These are phyloP conservation scores for Saturnispora ahearnii DNA, from an alignment of 805 yeast species.

Conservation along the genomic window DNA sequence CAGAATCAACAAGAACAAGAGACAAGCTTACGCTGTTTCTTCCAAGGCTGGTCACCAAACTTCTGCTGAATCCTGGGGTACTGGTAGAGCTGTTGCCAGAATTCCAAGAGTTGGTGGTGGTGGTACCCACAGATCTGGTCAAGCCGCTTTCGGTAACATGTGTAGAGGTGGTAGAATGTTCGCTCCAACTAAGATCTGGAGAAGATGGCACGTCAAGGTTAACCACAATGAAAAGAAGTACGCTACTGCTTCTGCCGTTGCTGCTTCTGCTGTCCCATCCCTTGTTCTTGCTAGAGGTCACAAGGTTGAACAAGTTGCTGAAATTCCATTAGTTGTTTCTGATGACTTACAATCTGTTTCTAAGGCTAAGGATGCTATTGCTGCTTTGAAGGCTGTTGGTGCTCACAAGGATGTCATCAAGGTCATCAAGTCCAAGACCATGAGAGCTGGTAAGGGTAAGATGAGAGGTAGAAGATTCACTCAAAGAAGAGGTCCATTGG, in stretches of 20 bases:
- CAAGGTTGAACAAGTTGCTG: constrained; percentile 97
- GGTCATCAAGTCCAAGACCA: constrained; percentile 96
- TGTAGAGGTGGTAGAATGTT: constrained; percentile 99
- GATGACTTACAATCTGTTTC: constrained; percentile 83
- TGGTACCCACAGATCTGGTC: constrained; percentile 99
- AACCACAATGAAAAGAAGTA: constrained; percentile 99
- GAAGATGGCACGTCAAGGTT: constrained; percentile 99
- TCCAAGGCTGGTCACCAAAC: constrained; percentile 99
- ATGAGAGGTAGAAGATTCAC: constrained; percentile 99
- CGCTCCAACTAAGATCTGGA: constrained; percentile 99
- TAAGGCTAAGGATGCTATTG: constrained; percentile 98
- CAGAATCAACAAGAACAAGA: constrained; percentile 99
- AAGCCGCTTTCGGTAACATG: constrained; percentile 99
- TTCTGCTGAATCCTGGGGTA: constrained; percentile 99
- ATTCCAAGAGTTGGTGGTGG: constrained; percentile 99
- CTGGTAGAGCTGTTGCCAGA: constrained; percentile 99
- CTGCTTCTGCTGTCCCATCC: constrained; percentile 97
- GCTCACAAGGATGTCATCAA: constrained; percentile 97
- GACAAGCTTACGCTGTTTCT: constrained; percentile 99
- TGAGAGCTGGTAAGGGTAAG: constrained; percentile 99
- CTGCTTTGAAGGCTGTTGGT: constrained; percentile 95
- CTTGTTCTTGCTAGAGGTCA: constrained; percentile 99
- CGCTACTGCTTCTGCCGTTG: constrained; percentile 99
- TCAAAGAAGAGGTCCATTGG: constrained; percentile 99
- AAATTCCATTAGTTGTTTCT: constrained; percentile 96